Percentiles rank a stretch among this genome's conserved stretches.
Evolutionary conservation across 306 rosid species (phyloP).

Genomic region (Sphenostylis stenocarpa): DNA sequence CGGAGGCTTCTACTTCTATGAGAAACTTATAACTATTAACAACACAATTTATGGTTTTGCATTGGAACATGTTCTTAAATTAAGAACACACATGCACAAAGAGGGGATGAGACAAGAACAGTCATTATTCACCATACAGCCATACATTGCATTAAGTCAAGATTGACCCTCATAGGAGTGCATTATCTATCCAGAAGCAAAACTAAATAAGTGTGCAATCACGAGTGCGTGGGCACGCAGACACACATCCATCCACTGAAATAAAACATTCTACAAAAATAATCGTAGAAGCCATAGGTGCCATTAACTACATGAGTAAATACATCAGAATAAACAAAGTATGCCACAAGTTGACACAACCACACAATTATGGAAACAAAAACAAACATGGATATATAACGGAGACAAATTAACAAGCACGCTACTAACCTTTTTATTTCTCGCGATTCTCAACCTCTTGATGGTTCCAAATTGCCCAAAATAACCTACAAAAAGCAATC

Average conservation of each 20-base stretch:
- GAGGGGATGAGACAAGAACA: not conserved
- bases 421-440: slow-evolving; percentile 64
- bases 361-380: not conserved
- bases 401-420: slow-evolving; percentile 1
- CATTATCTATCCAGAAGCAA: not conserved
- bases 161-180: not conserved
- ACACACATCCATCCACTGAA: not conserved
- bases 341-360: not conserved
- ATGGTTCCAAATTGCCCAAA: slow-evolving; percentile 75
- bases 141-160: not conserved
- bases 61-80: not conserved
- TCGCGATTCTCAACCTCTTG: slow-evolving; percentile 67
- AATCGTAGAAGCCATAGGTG: not conserved
- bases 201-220: not conserved
- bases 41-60: not conserved
- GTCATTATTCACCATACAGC: not conserved
- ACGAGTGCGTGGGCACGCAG: too few species aligned
- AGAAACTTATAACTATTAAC: not conserved
- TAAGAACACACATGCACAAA: not conserved
- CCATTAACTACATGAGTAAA: not conserved
- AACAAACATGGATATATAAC: not conserved
- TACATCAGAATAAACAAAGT: not conserved
- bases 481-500: slow-evolving; percentile 47
- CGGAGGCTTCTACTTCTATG: not conserved
- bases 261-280: not conserved